Conservation (phyloP, 73 alveolate species). For the Symbiodinium natans region DNA sequence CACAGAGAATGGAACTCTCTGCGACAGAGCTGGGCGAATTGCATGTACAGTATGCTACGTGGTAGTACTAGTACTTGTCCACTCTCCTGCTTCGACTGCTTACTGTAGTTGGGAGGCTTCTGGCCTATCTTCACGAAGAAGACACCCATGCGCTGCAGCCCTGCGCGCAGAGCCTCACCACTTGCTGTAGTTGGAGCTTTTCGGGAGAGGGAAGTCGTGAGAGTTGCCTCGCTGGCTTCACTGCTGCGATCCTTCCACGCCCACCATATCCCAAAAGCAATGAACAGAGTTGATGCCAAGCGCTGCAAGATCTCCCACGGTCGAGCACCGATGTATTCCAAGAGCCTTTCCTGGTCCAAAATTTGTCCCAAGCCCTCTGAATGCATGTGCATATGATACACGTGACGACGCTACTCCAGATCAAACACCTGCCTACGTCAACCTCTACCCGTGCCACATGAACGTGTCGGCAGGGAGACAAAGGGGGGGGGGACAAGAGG, state of each 20-base stretch:
- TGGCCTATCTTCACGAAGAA: slow-evolving; percentile 87
- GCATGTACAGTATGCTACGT: too few species aligned
- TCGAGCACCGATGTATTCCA: slow-evolving; percentile 60
- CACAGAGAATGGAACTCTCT: too few species aligned
- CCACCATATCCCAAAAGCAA: slow-evolving; percentile 45
- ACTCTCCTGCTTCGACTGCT: neutral
- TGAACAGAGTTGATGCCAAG: slow-evolving; percentile 53
- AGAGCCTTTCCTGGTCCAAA: slow-evolving; percentile 65
- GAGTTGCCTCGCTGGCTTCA: neutral
- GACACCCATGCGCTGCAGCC: slow-evolving; percentile 78
- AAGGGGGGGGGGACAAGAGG: too few species aligned
- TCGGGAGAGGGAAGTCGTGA: slow-evolving; percentile 59
- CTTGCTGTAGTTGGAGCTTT: slow-evolving; percentile 30
- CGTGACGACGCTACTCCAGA: too few species aligned
- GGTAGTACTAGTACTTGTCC: too few species aligned
- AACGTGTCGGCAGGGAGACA: too few species aligned
- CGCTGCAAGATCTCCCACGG: slow-evolving; percentile 85
- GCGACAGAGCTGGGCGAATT: too few species aligned
- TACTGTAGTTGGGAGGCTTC: neutral
- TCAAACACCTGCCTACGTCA: too few species aligned
- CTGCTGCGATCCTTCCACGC: neutral
- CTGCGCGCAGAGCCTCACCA: slow-evolving; percentile 85
- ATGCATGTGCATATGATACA: too few species aligned
- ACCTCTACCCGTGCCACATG: too few species aligned
- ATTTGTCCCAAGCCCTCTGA: too few species aligned